Base-by-base conservation (phyloP, 805 yeast species). In the Cyberlindnera maclurae region DNA sequence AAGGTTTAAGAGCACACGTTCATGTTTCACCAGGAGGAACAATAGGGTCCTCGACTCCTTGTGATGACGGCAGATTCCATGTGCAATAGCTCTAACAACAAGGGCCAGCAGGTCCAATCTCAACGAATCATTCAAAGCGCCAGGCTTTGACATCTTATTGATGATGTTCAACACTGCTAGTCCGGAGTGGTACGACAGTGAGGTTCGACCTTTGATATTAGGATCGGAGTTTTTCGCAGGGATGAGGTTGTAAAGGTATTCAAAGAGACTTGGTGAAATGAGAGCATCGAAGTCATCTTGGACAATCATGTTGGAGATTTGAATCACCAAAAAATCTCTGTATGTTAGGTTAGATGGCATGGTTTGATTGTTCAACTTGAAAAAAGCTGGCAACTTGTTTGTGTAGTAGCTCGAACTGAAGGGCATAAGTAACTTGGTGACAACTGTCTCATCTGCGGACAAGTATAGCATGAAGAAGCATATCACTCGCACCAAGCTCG, bases 251-350 rank as follows among this genome's bases (percentile, higher is more conserved):
- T 79, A 81, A 8, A 82, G 55, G 36, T 74, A 64, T 50, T 82
- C 83, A 36, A 74, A 70, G 28, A 77, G 58, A 11, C 77, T 70
- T 1, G 77, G 70, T 4, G 74, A 58, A 12, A 69, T 51, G 4
- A 62, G 45, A 12, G 42, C 42, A 37, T 61, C 62, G 34, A 53
- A 51, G 26, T 61, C 52, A 44, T 68, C 67, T 20, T 58, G 39
- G 15, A 55, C 45, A 5, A 77, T 47, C 27, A 73, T 49, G 17
- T 61, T 60, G 33, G 77, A 69, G 5, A 76, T 53, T 34, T 79
- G 83, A 5, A 70, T 63, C 0, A 81, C 64, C 7, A 78, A 39
- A 40, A 79, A 80, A 56, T 83, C 94, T 44, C 90, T 59, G 39
- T 76, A 71, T 1, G 86, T 77, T 9, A 68, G 50, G 15, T 57